These are phyloP conservation scores for Huntiella moniliformis DNA, from an alignment of 2,329 filamentous ascomycete species.

Conservation along the genomic window DNA sequence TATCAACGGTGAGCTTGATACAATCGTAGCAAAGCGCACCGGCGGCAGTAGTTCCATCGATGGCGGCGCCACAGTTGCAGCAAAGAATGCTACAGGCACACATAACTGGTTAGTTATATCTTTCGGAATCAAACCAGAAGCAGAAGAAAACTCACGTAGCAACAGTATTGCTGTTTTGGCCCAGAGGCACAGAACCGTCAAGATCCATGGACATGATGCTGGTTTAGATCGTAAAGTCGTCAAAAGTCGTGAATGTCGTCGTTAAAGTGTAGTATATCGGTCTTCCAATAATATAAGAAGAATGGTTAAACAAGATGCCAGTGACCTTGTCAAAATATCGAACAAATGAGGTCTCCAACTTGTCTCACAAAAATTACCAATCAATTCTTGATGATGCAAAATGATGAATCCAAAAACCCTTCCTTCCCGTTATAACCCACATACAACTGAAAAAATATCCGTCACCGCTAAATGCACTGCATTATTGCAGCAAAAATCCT, in stretches of 20 bases:
- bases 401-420: constrained; percentile 5
- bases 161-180: constrained; percentile 16
- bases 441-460: not conserved
- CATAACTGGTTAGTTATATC: not conserved
- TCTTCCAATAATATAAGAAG: not conserved
- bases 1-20: constrained; percentile 84
- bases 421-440: not conserved
- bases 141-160: constrained; percentile 23
- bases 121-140: not conserved
- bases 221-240: not conserved
- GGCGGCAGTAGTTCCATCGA: constrained; percentile 72
- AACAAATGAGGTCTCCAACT: not conserved
- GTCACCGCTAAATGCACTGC: too few species aligned
- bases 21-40: constrained; percentile 92
- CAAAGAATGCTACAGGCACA: constrained; percentile 61
- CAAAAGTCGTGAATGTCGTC: not conserved
- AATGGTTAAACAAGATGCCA: not conserved
- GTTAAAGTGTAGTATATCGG: not conserved
- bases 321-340: not conserved
- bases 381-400: constrained; percentile 7
- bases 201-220: constrained; percentile 24
- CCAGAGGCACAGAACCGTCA: constrained; percentile 25
- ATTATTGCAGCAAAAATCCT: not conserved
- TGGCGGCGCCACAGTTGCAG: constrained; percentile 90
- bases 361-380: not conserved